Evolutionary conservation across 805 yeast genomes (phyloP).

Genomic region (Vanderwaltozyma polyspora): DNA sequence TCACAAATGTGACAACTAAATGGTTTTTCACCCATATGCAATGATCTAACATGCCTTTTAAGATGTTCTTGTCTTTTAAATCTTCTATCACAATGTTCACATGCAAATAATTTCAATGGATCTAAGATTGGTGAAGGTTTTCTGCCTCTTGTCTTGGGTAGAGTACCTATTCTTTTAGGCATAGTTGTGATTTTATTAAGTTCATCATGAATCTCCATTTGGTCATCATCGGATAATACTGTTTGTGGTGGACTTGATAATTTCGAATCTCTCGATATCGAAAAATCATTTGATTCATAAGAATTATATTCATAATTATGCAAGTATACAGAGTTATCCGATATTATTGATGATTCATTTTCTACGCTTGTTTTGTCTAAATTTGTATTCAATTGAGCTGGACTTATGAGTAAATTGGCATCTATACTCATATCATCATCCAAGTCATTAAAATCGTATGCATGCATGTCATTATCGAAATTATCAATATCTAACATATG

Average conservation of each 20-base stretch:
- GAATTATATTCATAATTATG: not conserved
- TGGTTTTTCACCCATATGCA: conserved; percentile 66
- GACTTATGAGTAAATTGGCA: not conserved
- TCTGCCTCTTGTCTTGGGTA: conserved; percentile 43
- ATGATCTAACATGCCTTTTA: conserved; percentile 60
- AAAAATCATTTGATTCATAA: not conserved
- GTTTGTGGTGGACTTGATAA: not conserved
- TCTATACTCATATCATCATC: conserved; percentile 2
- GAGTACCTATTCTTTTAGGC: conserved; percentile 1
- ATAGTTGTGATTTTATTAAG: not conserved
- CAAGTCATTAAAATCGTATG: conserved; percentile 1
- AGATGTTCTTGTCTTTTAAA: conserved; percentile 71
- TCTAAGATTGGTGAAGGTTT: conserved; percentile 54
- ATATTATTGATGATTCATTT: not conserved
- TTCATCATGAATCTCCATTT: not conserved
- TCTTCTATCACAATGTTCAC: conserved; percentile 51
- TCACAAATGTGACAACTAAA: conserved; percentile 50
- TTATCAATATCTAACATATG: not conserved
- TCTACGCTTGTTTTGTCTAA: not conserved
- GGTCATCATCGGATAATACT: not conserved
- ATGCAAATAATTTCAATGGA: conserved; percentile 44
- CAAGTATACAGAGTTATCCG: too few relatives aligned
- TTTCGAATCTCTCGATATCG: not conserved
- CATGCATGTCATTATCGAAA: not conserved
- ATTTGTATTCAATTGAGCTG: not conserved